These are phyloP conservation scores for Pistacia atlantica DNA, from an alignment of 345 rosid species.

Conservation along the genomic window DNA sequence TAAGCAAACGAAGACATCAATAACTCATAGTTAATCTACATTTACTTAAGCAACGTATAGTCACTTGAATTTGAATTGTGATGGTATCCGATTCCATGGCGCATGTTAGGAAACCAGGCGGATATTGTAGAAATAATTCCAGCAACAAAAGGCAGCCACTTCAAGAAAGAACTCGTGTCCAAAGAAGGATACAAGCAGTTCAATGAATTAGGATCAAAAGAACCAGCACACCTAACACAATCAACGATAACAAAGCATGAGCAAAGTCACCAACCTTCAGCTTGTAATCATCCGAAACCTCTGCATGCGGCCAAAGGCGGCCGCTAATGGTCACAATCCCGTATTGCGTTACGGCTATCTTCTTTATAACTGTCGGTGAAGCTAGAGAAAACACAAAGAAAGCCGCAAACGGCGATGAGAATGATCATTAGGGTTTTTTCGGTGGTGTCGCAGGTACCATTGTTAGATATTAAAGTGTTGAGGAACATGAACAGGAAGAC, in stretches of 20 bases:
- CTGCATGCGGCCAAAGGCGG: background rate
- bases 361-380: background rate
- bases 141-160: background rate
- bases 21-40: no score
- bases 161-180: background rate
- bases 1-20: no score
- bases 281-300: background rate
- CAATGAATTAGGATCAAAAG: background rate
- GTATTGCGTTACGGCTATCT: background rate
- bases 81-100: background rate
- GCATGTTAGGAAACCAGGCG: background rate
- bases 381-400: background rate
- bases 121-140: background rate
- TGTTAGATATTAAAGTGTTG: constrained; percentile 25
- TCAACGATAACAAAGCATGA: background rate
- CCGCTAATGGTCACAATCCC: background rate
- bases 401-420: background rate
- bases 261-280: background rate
- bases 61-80: background rate
- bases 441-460: constrained; percentile 10
- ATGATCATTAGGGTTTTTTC: constrained; percentile 7
- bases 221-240: background rate
- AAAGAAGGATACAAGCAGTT: background rate
- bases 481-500: constrained; percentile 41
- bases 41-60: background rate